Evolutionary conservation across 2,329 filamentous ascomycete species (phyloP), one percentile per base, ranked within the genome.

Genomic region (Colletotrichum echinochloae): DNA sequence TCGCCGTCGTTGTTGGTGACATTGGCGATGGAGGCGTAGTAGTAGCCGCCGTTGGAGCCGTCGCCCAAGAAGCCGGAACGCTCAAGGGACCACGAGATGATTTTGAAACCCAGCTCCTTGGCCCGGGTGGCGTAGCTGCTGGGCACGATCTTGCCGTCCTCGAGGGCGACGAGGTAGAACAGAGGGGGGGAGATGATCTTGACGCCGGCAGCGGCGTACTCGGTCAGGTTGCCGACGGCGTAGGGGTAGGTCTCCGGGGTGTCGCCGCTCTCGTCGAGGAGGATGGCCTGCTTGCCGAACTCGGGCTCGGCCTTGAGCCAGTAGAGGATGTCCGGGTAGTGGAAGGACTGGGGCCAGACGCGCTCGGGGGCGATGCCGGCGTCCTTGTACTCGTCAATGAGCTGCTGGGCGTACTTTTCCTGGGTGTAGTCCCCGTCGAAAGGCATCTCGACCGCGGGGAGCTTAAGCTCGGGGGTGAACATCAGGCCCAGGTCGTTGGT

Each of bases 41-140:
- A 91, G 70, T 88, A 89, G 14, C 84, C 83, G 0, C 81, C 82
- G 1, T 81, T 79, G 16, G 79, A 80, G 2, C 85, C 85, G 30
- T 87, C 83, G 26, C 83, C 83, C 64, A 92, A 78, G 67, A 89
- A 89, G 0, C 88, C 88, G 0, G 88, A 90, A 37, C 91, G 86
- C 80, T 94, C 91, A 55, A 92, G 84, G 9, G 86, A 89, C 91
- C 91, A 94, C 0, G 90, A 86, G 51, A 93, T 85, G 70, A 93
- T 88, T 59, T 90, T 85, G 52, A 93, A 81, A 0, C 89, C 89
- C 8, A 89, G 85, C 73, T 86, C 81, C 76, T 88, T 89, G 26
- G 89, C 90, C 57, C 83, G 83, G 54, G 80, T 81, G 5, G 91
- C 91, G 74, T 93, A 94, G 48, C 80, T 81, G 54, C 88, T 91